Evolutionary conservation across 2,329 filamentous ascomycete species (phyloP).

Genomic region (Pseudogymnoascus verrucosus): DNA sequence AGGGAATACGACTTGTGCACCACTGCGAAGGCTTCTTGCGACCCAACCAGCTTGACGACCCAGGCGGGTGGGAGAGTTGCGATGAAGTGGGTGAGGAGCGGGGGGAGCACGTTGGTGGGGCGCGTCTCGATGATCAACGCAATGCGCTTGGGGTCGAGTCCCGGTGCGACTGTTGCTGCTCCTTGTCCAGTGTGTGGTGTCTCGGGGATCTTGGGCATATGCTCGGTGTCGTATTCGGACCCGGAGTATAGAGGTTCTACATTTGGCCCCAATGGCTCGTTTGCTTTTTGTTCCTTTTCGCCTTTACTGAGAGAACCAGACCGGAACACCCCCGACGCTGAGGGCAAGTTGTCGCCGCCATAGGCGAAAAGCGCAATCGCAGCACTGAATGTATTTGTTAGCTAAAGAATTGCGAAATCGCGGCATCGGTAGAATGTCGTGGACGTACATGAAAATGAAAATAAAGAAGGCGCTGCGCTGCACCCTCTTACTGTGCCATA

Average conservation of each 20-base stretch:
- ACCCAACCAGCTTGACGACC: slow-evolving; percentile 14
- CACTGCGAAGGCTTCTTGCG: slow-evolving; percentile 13
- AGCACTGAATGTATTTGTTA: not conserved
- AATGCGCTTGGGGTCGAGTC: slow-evolving; percentile 10
- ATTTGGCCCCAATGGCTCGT: not conserved
- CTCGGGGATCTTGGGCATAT: slow-evolving; percentile 1
- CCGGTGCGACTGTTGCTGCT: not conserved
- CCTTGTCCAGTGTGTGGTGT: not conserved
- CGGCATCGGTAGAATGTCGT: too few relatives aligned
- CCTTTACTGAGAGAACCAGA: not conserved
- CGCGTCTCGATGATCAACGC: slow-evolving; percentile 16
- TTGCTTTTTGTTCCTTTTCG: slow-evolving; percentile 2
- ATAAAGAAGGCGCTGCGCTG: slow-evolving; percentile 11
- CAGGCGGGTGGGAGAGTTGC: slow-evolving; percentile 13
- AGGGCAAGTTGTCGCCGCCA: not conserved
- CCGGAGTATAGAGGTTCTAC: slow-evolving; percentile 9
- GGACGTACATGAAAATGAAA: slow-evolving; percentile 10
- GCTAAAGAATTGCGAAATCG: not conserved
- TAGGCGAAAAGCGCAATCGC: slow-evolving; percentile 3
- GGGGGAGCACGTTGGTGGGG: slow-evolving; percentile 12
- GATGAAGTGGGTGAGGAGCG: slow-evolving; percentile 13
- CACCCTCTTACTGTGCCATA: slow-evolving; percentile 12
- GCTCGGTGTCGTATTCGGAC: slow-evolving; percentile 3
- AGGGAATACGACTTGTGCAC: slow-evolving; percentile 18
- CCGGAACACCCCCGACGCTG: not conserved